Conservation (phyloP, 331 rosid genomes). For the Stylosanthes scabra region DNA sequence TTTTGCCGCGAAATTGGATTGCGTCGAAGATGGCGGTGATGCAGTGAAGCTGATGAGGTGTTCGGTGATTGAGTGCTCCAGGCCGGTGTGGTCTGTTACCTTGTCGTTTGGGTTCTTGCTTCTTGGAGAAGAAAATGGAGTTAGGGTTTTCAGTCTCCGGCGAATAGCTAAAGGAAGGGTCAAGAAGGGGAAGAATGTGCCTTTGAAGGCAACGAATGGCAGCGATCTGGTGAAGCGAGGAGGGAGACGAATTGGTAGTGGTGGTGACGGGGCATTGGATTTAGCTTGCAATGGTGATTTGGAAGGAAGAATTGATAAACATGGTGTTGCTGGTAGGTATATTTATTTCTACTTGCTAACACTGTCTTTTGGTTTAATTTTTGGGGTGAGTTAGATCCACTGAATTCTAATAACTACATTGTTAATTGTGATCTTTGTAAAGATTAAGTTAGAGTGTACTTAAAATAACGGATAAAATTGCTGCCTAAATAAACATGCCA, state of each 20-base stretch:
- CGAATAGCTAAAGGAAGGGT: conserved; percentile 56
- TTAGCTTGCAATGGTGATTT: conserved; percentile 52
- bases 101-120: conserved; percentile 66
- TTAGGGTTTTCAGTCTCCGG: conserved; percentile 72
- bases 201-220: conserved; percentile 51
- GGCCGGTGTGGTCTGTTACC: conserved; percentile 69
- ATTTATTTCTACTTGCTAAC: not conserved
- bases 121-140: conserved; percentile 82
- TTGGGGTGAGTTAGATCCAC: no score
- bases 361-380: not conserved
- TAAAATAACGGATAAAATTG: not conserved
- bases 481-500: not conserved
- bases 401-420: not conserved
- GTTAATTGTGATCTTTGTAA: not conserved
- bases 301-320: conserved; percentile 54
- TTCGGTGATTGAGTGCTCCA: conserved; percentile 72
- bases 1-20: conserved; percentile 55
- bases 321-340: conserved; percentile 66
- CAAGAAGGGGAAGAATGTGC: conserved; percentile 43
- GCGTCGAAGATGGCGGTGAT: conserved; percentile 30
- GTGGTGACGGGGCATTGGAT: conserved; percentile 45
- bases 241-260: conserved; percentile 33
- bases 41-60: conserved; percentile 78
- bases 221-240: conserved; percentile 29
- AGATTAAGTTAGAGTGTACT: not conserved